Conservation (phyloP, 495 filamentous ascomycete genomes). For the Xylaria bambusicola region DNA sequence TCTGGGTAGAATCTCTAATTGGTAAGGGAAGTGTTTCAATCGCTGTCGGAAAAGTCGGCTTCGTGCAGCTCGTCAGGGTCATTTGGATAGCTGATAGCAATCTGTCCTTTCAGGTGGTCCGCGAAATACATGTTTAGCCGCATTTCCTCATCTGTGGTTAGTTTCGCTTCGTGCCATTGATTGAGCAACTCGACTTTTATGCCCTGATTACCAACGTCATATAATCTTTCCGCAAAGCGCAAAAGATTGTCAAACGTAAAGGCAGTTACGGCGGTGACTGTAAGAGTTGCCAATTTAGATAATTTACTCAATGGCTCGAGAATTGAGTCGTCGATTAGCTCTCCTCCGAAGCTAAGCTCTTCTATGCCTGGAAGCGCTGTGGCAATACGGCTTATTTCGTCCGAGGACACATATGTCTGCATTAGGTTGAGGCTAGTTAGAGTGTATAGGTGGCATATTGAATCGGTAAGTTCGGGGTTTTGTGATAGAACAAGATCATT, state of each 20-base stretch:
- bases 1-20: no score
- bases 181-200: constrained; percentile 32
- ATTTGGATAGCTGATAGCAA: constrained; percentile 29
- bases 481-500: constrained; percentile 47
- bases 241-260: constrained; percentile 51
- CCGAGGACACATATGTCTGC: constrained; percentile 21
- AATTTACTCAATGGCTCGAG: constrained; percentile 39
- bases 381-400: constrained; percentile 23
- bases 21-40: constrained; percentile 12
- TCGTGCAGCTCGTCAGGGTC: constrained; percentile 39
- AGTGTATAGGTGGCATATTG: constrained; percentile 45
- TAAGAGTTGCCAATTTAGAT: constrained; percentile 46
- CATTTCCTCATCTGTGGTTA: constrained; percentile 25
- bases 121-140: constrained; percentile 22
- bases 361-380: constrained; percentile 51
- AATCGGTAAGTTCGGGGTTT: constrained; percentile 46
- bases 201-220: constrained; percentile 32
- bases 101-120: constrained; percentile 25
- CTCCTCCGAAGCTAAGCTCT: constrained; percentile 57
- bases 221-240: constrained; percentile 48
- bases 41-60: constrained; percentile 34
- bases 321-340: constrained; percentile 55
- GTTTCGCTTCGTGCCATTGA: constrained; percentile 25
- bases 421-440: constrained; percentile 34
- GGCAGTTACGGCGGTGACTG: constrained; percentile 47